A percentile compares a stretch with the other conserved stretches of the same genome.
Evolutionary conservation across 2,329 filamentous ascomycete species (phyloP).

Genomic region (Byssothecium circinans): DNA sequence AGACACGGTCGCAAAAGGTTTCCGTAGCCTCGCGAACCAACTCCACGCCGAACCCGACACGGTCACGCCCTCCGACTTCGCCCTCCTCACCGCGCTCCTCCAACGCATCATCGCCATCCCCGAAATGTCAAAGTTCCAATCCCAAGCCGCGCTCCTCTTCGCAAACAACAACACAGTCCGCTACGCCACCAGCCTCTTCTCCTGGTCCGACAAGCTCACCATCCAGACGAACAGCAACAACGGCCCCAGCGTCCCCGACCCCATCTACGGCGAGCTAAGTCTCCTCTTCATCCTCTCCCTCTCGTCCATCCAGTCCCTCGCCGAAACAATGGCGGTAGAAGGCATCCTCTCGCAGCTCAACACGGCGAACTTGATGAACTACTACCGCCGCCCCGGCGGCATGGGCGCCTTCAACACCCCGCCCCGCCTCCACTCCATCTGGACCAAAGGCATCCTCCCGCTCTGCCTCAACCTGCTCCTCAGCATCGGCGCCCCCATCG

Average conservation of each 20-base stretch:
- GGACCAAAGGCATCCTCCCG: slow-evolving; percentile 84
- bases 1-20: slow-evolving; percentile 76
- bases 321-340: slow-evolving; percentile 87
- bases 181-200: slow-evolving; percentile 84
- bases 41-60: slow-evolving; percentile 73
- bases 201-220: slow-evolving; percentile 85
- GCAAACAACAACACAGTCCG: slow-evolving; percentile 70
- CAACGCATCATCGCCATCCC: slow-evolving; percentile 82
- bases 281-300: slow-evolving; percentile 86
- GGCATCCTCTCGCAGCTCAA: slow-evolving; percentile 78
- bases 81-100: slow-evolving; percentile 82
- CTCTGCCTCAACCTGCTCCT: slow-evolving; percentile 85
- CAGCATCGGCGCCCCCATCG: slow-evolving; percentile 77
- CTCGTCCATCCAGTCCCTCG: slow-evolving; percentile 76
- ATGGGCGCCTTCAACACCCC: slow-evolving; percentile 80
- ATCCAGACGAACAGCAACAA: slow-evolving; percentile 42
- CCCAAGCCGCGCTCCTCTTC: slow-evolving; percentile 51
- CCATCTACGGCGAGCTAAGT: slow-evolving; percentile 90
- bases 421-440: slow-evolving; percentile 80
- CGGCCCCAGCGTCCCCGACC: slow-evolving; percentile 64
- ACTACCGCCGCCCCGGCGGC: slow-evolving; percentile 67
- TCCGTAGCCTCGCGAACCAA: slow-evolving; percentile 76
- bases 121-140: slow-evolving; percentile 66
- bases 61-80: slow-evolving; percentile 76
- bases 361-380: slow-evolving; percentile 75